A percentile compares a stretch with the other conserved stretches of the same genome.
Conservation (phyloP, 257 asterid genomes). For the Solanum ossicruentum region DNA sequence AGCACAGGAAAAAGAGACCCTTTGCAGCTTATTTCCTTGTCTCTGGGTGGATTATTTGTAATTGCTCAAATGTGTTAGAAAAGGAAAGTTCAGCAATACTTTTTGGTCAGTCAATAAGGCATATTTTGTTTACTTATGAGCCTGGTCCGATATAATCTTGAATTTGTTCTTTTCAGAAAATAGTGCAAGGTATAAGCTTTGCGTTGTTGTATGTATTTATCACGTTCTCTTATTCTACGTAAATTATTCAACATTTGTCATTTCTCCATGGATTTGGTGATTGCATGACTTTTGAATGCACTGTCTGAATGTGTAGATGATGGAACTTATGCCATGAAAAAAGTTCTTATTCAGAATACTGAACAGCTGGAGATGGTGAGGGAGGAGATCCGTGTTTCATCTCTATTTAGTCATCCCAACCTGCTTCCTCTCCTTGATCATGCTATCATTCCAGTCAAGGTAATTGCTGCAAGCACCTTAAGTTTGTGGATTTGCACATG, state of each 20-base stretch:
- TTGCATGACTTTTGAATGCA: not conserved
- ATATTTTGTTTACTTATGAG: not conserved
- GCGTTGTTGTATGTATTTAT: not conserved
- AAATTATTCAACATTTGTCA: not conserved
- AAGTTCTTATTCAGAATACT: not conserved
- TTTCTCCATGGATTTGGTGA: not conserved
- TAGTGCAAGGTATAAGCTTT: not conserved
- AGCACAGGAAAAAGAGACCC: not conserved
- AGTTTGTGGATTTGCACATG: not conserved
- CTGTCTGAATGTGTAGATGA: not conserved
- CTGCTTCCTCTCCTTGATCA: not conserved
- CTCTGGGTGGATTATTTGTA: not conserved
- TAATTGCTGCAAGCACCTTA: conserved; percentile 6
- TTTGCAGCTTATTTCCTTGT: not conserved
- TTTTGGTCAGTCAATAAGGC: not conserved
- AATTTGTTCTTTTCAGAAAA: not conserved
- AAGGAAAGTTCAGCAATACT: not conserved
- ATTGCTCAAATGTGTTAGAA: not conserved
- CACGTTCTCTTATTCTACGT: not conserved
- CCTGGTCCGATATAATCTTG: not conserved
- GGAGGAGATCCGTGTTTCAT: not conserved
- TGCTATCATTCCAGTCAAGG: conserved; percentile 94
- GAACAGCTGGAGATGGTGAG: not conserved
- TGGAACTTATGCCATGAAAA: not conserved
- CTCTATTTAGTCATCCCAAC: not conserved